Conservation (phyloP, 2,329 filamentous ascomycete genomes). For the Dothidotthia symphoricarpi region DNA sequence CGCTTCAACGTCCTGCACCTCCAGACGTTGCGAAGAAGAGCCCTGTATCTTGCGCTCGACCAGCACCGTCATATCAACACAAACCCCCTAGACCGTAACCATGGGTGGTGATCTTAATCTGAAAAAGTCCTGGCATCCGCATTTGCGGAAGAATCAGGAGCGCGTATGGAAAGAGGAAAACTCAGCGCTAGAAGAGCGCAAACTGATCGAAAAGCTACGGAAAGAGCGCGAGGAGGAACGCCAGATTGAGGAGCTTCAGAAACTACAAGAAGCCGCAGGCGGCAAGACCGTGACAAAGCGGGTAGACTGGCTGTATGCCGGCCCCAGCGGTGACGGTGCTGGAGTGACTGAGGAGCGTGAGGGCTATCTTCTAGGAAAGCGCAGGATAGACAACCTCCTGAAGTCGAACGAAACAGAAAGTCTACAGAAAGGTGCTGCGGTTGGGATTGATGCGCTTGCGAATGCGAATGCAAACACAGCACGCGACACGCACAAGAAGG, state of each 20-base stretch:
- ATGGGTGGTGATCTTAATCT: conserved; percentile 96
- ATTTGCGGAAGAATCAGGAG: conserved; percentile 84
- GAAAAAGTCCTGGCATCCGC: conserved; percentile 86
- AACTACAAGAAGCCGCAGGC: conserved; percentile 83
- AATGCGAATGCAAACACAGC: conserved; percentile 65
- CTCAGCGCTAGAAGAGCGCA: conserved; percentile 89
- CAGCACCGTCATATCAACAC: background rate
- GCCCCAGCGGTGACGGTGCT: conserved; percentile 72
- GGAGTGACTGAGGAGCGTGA: conserved; percentile 78
- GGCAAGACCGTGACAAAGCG: conserved; percentile 76
- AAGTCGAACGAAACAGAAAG: conserved; percentile 69
- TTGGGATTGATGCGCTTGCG: conserved; percentile 51
- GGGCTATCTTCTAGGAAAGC: conserved; percentile 87
- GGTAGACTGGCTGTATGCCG: conserved; percentile 98
- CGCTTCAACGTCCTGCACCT: background rate
- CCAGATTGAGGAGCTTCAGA: conserved; percentile 85
- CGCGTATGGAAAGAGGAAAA: conserved; percentile 90
- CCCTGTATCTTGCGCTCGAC: background rate
- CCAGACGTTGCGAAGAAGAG: background rate
- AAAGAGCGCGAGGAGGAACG: conserved; percentile 94
- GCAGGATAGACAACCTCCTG: conserved; percentile 82
- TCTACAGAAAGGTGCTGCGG: conserved; percentile 64
- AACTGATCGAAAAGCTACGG: conserved; percentile 84
- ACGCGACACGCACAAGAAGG: conserved; percentile 79
- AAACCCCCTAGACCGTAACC: conserved; percentile 42